Conservation (phyloP, 2,329 filamentous ascomycete species). For the Sporothrix phasma region DNA sequence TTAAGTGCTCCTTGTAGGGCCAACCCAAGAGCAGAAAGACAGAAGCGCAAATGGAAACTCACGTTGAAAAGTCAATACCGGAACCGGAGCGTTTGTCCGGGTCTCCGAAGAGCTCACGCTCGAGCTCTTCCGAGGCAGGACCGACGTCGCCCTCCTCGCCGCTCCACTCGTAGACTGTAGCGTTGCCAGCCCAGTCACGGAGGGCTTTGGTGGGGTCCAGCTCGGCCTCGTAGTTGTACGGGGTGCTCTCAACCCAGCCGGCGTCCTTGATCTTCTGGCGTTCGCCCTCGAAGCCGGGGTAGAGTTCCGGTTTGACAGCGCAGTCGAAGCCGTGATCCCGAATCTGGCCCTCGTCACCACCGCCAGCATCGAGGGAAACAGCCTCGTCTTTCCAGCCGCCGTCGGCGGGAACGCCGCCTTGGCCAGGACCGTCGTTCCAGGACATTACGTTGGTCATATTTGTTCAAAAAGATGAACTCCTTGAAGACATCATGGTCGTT, state of each 20-base stretch:
- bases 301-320: constrained; percentile 16
- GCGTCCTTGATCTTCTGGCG: constrained; percentile 23
- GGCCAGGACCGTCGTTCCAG: not conserved
- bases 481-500: not conserved
- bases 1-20: not conserved
- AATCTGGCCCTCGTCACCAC: not conserved
- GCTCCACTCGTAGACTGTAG: constrained; percentile 69
- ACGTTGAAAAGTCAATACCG: constrained; percentile 52
- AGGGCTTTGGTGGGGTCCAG: constrained; percentile 20
- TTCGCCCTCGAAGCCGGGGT: constrained; percentile 17
- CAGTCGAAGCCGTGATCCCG: constrained; percentile 11
- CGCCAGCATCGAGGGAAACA: not conserved
- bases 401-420: not conserved
- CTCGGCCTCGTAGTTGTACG: constrained; percentile 39
- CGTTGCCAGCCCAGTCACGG: constrained; percentile 41
- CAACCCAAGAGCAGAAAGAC: not conserved
- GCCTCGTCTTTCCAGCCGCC: not conserved
- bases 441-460: not conserved
- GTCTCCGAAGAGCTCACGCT: constrained; percentile 62
- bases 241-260: constrained; percentile 37
- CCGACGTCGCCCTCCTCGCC: constrained; percentile 82
- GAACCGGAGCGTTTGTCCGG: constrained; percentile 37
- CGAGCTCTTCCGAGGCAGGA: constrained; percentile 58
- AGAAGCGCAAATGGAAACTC: not conserved
- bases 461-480: not conserved